Percentiles rank a stretch among this genome's conserved stretches.
Conservation (phyloP, 164 flowering plant species). For the Brasenia schreberi region DNA sequence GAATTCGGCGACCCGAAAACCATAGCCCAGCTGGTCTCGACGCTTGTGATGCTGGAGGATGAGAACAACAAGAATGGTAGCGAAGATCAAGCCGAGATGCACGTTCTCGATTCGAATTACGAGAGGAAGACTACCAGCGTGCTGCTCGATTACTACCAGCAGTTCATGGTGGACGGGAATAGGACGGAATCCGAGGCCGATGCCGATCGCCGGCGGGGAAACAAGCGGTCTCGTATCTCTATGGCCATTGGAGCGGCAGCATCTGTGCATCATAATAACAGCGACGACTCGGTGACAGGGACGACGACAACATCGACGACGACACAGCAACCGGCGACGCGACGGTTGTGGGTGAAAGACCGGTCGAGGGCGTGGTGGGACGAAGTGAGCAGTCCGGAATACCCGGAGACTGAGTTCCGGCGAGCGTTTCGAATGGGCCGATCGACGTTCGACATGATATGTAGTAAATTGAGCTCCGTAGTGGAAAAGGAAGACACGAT, state of each 20-base stretch:
- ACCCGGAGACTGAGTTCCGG: conserved; percentile 56
- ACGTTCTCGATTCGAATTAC: background rate
- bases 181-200: background rate
- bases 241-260: background rate
- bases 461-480: conserved; percentile 49
- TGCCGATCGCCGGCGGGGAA: background rate
- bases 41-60: background rate
- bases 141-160: background rate
- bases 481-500: conserved; percentile 70
- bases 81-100: background rate
- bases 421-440: conserved; percentile 61
- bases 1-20: background rate
- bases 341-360: conserved; percentile 84
- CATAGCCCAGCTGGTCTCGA: background rate
- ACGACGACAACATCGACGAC: background rate
- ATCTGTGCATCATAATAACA: background rate
- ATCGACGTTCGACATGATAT: conserved; percentile 67
- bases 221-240: background rate
- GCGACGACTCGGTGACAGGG: background rate
- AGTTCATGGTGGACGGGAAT: background rate
- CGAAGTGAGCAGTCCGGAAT: conserved; percentile 38
- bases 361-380: conserved; percentile 93
- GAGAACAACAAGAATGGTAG: background rate
- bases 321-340: background rate
- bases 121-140: background rate